Evolutionary conservation across 2,329 filamentous ascomycete genomes (phyloP).

Genomic region (Cordyceps cateniannulata): DNA sequence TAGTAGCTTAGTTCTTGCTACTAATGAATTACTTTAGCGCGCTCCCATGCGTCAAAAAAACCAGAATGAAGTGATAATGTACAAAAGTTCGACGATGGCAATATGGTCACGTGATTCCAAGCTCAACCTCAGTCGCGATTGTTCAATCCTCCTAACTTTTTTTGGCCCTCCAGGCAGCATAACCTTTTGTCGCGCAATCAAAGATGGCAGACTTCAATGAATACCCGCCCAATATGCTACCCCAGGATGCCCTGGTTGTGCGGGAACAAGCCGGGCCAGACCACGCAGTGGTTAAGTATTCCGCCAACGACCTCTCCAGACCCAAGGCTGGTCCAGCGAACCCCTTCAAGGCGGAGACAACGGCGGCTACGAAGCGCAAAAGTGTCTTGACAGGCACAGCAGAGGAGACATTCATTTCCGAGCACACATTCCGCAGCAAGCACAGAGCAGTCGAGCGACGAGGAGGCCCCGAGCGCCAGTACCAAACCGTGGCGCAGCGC

Average conservation of each 20-base stretch:
- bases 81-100: too few relatives aligned
- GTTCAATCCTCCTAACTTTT: background rate
- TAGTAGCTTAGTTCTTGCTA: too few relatives aligned
- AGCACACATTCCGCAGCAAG: constrained; percentile 81
- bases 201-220: constrained; percentile 56
- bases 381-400: constrained; percentile 81
- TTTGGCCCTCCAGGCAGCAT: background rate
- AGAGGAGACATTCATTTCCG: constrained; percentile 81
- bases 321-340: constrained; percentile 64
- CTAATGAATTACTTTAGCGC: too few relatives aligned
- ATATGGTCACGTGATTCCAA: constrained; percentile 9
- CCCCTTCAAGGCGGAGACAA: constrained; percentile 56
- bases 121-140: background rate
- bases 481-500: constrained; percentile 45
- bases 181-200: background rate
- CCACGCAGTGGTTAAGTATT: constrained; percentile 57
- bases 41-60: too few relatives aligned
- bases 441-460: constrained; percentile 75
- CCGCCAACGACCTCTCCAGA: constrained; percentile 65
- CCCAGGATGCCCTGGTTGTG: constrained; percentile 56
- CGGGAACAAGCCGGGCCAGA: constrained; percentile 48
- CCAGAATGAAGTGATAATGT: too few relatives aligned
- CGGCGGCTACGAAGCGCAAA: constrained; percentile 62
- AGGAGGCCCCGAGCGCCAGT: constrained; percentile 51
- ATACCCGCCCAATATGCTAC: constrained; percentile 60